Conservation (phyloP, 2,329 filamentous ascomycete species). For the Cytospora piceicola region DNA sequence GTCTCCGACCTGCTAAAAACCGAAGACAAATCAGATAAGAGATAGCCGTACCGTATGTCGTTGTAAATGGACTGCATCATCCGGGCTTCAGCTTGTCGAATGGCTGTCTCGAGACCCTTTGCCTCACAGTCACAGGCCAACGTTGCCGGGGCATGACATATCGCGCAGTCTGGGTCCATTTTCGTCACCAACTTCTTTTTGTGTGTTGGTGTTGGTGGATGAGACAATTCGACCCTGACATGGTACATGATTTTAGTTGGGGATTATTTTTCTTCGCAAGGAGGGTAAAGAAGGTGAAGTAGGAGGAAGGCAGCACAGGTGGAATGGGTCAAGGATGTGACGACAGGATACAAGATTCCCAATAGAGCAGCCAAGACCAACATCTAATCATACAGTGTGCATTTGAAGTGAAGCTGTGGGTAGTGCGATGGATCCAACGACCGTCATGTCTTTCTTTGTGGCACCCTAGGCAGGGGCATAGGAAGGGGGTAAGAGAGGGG, state of each 20-base stretch:
- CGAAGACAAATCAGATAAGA: background rate
- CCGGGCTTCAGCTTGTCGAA: conserved; percentile 64
- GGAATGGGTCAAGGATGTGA: background rate
- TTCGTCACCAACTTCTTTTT: conserved; percentile 59
- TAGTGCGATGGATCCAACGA: conserved; percentile 42
- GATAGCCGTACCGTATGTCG: conserved; percentile 61
- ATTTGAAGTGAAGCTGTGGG: conserved; percentile 31
- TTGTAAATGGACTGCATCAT: conserved; percentile 67
- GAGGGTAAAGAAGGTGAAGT: conserved; percentile 35
- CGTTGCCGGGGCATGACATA: conserved; percentile 64
- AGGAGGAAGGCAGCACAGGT: conserved; percentile 33
- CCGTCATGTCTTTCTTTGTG: conserved; percentile 41
- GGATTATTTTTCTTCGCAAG: conserved; percentile 35
- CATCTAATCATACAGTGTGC: conserved; percentile 37
- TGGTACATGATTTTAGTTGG: conserved; percentile 31
- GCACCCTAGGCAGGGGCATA: conserved; percentile 30
- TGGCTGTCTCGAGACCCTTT: conserved; percentile 64
- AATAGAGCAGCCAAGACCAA: conserved; percentile 32
- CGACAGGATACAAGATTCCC: conserved; percentile 26
- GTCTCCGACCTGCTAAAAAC: background rate
- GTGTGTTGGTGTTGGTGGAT: conserved; percentile 46
- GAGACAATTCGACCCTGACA: conserved; percentile 17
- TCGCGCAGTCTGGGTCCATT: conserved; percentile 72
- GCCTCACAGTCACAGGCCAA: conserved; percentile 68
- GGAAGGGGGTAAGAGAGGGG: conserved; percentile 32